Conservation (phyloP, 805 yeast species). For the Hanseniaspora vineae region DNA sequence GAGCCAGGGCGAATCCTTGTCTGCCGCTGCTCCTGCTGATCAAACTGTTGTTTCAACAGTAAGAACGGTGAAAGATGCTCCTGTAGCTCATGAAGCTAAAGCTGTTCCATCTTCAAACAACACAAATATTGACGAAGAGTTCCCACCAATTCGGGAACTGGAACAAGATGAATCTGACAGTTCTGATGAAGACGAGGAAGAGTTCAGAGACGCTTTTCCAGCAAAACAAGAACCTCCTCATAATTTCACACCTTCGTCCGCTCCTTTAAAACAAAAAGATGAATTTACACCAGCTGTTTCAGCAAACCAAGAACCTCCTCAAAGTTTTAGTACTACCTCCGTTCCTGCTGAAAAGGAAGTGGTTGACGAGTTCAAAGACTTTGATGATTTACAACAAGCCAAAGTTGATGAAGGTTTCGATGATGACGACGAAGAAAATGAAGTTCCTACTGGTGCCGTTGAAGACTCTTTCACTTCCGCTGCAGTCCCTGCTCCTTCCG, state of each 20-base stretch:
- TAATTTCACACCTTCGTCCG: too few relatives aligned
- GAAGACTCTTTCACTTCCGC: slow-evolving; percentile 11
- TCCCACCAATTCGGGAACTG: slow-evolving; percentile 50
- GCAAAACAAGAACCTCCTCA: slow-evolving; percentile 2
- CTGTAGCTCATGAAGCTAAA: not conserved
- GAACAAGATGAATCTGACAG: slow-evolving; percentile 41
- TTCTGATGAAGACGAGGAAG: slow-evolving; percentile 25
- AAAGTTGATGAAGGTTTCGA: slow-evolving; percentile 27
- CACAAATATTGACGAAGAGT: slow-evolving; percentile 29
- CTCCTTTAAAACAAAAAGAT: too few relatives aligned
- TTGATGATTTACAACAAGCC: slow-evolving; percentile 32
- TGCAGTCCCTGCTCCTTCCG: not conserved
- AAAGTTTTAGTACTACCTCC: not conserved
- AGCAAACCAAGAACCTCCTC: slow-evolving; percentile 2
- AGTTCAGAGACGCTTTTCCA: slow-evolving; percentile 10
- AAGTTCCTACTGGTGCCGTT: slow-evolving; percentile 9
- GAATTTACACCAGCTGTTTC: too few relatives aligned
- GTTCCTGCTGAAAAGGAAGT: slow-evolving; percentile 8
- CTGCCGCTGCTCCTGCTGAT: not conserved
- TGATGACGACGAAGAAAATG: slow-evolving; percentile 18
- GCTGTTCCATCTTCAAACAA: not conserved
- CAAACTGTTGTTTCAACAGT: not conserved
- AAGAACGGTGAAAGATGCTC: not conserved
- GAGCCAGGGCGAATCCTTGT: not conserved
- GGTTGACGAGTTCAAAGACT: slow-evolving; percentile 26